These are phyloP conservation scores for Diaporthe humulicola DNA, from an alignment of 2,329 filamentous ascomycete genomes.

Conservation along the genomic window DNA sequence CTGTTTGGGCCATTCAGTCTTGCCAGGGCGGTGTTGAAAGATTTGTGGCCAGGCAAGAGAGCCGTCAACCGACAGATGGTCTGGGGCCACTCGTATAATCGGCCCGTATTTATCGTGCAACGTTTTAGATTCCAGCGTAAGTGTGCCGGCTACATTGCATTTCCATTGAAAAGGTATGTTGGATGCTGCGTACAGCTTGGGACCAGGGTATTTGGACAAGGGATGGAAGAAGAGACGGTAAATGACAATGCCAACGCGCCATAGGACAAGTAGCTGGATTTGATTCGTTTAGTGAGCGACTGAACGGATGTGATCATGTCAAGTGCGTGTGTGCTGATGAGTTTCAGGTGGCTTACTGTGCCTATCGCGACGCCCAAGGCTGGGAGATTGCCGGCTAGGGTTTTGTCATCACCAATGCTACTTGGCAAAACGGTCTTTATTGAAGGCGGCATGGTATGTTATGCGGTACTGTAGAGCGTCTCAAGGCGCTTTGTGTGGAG, in stretches of 20 bases:
- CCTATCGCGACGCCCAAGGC: not conserved
- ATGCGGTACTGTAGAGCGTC: not conserved
- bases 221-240: slow-evolving; percentile 33
- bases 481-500: not conserved
- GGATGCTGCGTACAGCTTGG: slow-evolving; percentile 26
- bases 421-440: not conserved
- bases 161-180: slow-evolving; percentile 19
- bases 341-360: not conserved
- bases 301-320: not conserved
- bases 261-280: not conserved
- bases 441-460: slow-evolving; percentile 3
- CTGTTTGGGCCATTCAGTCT: slow-evolving; percentile 26
- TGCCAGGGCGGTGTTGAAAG: slow-evolving; percentile 30
- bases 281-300: not conserved
- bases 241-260: slow-evolving; percentile 14
- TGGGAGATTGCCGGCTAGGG: not conserved
- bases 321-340: not conserved
- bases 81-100: slow-evolving; percentile 31
- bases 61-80: slow-evolving; percentile 28
- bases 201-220: slow-evolving; percentile 34
- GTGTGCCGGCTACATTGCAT: not conserved
- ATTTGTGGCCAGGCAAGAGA: slow-evolving; percentile 30
- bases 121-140: not conserved
- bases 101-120: slow-evolving; percentile 34
- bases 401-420: not conserved